Evolutionary conservation across 2,329 filamentous ascomycete genomes (phyloP), one percentile per base, ranked within the genome.

Genomic region (Sclerotiophoma versabilis): DNA sequence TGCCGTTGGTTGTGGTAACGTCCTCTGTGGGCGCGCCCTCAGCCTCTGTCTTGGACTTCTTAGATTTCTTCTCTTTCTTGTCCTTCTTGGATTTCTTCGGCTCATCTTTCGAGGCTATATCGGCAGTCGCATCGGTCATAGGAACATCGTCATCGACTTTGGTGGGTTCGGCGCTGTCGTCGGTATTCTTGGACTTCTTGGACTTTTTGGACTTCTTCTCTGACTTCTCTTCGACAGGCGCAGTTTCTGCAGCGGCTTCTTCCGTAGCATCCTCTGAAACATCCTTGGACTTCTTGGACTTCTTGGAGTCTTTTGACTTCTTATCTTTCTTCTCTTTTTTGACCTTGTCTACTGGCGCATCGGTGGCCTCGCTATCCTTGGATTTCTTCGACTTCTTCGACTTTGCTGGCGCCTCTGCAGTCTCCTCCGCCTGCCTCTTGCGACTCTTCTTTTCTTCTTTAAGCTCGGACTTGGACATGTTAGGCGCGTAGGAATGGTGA

Each of bases 391-490:
- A 66, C 44, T 73, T 74, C 47, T 72, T 63, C 45, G 44, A 58
- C 50, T 54, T 59, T 37, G 11, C 42, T 10, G 53, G 50, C 43
- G 52, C 30, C 14, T 62, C 59, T 6, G 53, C 47, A 30, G 48
- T 60, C 22, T 57, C 62, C 25, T 72, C 67, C 4, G 60, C 63
- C 38, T 70, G 64, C 53, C 70, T 63, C 65, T 75, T 73, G 57
- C 71, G 70, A 62, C 72, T 73, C 57, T 70, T 70, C 53, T 58
- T 63, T 26, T 70, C 66, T 41, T 68, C 63, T 37, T 67, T 66
- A 10, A 57, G 49, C n/a, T 66, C 62, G 2, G 59, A 61, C 34
- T 64, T 64, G 27, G 62, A 64, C 64, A 68, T 68, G 29, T 37
- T 48, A 46, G 53, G 38, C 19, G 27, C 50, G 43, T 32, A 49